Evolutionary conservation across 495 filamentous ascomycete species (phyloP).

Genomic region (Annulohypoxylon nitens): DNA sequence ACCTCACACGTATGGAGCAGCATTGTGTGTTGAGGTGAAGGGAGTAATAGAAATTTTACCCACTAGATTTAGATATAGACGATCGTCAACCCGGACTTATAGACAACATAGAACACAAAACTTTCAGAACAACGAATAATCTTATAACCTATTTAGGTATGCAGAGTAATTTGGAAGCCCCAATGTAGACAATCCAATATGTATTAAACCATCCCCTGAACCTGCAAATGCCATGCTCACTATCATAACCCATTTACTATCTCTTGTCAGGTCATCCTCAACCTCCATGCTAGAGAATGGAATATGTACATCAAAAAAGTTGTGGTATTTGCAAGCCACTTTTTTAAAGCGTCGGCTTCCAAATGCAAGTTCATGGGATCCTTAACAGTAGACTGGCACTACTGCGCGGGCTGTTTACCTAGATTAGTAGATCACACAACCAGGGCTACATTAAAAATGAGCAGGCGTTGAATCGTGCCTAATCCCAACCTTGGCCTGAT

Average conservation of each 20-base stretch:
- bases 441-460: neutral
- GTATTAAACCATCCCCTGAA: neutral
- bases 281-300: neutral
- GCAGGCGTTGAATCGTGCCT: slow-evolving; percentile 7
- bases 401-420: neutral
- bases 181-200: neutral
- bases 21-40: neutral
- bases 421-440: slow-evolving; percentile 1
- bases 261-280: neutral
- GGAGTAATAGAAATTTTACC: neutral
- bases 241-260: neutral
- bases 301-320: neutral
- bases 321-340: neutral
- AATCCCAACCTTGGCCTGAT: slow-evolving; percentile 45
- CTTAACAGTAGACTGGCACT: neutral
- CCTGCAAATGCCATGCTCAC: neutral
- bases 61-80: neutral
- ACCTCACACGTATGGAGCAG: neutral
- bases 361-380: neutral
- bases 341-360: neutral
- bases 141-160: neutral
- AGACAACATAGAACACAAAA: neutral
- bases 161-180: neutral
- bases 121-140: neutral
- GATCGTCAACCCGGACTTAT: neutral